Evolutionary conservation across 1,284 basidiomycete genomes (phyloP).

Genomic region (Ustilago crameri): DNA sequence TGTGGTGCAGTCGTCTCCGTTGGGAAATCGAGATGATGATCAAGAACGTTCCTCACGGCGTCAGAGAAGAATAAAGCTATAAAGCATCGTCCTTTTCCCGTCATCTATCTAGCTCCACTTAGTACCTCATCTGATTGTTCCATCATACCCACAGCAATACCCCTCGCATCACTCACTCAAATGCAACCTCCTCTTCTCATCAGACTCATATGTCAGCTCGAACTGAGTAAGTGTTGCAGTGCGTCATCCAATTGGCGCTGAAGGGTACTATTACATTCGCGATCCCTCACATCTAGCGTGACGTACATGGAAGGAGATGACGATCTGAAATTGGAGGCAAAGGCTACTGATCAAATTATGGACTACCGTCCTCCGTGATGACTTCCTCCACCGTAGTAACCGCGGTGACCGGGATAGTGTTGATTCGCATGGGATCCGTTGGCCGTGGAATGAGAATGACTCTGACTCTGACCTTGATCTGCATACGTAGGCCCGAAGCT

Average conservation of each 20-base stretch:
- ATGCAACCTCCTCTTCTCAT: too few relatives aligned
- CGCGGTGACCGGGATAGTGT: constrained; percentile 13
- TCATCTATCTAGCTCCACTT: too few relatives aligned
- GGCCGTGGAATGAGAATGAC: background rate
- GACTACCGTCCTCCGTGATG: constrained; percentile 20
- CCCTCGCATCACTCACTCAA: too few relatives aligned
- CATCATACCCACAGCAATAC: background rate
- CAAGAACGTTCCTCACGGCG: constrained; percentile 7
- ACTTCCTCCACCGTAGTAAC: constrained; percentile 11
- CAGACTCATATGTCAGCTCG: too few relatives aligned
- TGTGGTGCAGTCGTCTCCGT: constrained; percentile 23
- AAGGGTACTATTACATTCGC: too few relatives aligned
- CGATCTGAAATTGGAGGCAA: constrained; percentile 1
- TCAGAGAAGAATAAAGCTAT: constrained; percentile 14
- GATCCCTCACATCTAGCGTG: too few relatives aligned
- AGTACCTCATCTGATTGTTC: too few relatives aligned
- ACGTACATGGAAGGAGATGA: background rate
- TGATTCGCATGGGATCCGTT: constrained; percentile 15
- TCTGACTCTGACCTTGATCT: constrained; percentile 5
- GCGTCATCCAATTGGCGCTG: too few relatives aligned
- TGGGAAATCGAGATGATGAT: constrained; percentile 31
- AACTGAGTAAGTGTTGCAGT: too few relatives aligned
- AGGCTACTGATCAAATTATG: background rate
- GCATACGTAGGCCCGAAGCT: constrained; percentile 5
- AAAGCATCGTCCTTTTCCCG: background rate